Conservation (phyloP, 73 alveolate genomes). For the Stentor coeruleus region DNA sequence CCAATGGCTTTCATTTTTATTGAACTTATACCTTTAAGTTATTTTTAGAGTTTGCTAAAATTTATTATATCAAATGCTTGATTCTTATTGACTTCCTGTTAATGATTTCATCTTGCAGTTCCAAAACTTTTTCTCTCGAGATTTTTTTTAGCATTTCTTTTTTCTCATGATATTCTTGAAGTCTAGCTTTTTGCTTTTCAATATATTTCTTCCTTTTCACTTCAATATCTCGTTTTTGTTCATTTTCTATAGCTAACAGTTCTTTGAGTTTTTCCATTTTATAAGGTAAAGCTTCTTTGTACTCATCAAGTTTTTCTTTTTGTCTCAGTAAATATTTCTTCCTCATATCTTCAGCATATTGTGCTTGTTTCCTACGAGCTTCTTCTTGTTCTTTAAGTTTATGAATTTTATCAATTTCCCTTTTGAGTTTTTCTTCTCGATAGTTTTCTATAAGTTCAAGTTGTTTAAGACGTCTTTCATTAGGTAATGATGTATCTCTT, state of each 20-base stretch:
- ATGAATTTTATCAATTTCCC: background rate
- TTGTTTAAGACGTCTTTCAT: background rate
- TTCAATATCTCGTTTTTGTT: background rate
- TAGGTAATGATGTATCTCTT: slow-evolving; percentile 13
- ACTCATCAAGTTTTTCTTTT: background rate
- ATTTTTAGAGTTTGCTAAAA: no score
- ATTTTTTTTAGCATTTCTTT: background rate
- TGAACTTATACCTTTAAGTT: no score
- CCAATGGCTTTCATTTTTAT: no score
- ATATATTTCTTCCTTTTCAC: background rate
- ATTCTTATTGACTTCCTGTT: background rate
- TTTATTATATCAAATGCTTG: no score
- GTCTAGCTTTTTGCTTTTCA: background rate
- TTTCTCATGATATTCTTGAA: background rate
- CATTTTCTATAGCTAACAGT: background rate
- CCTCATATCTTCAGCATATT: background rate
- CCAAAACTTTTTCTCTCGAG: background rate
- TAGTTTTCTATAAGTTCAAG: slow-evolving; percentile 1
- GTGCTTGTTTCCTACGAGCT: background rate
- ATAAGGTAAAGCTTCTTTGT: background rate
- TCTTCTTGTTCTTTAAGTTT: background rate
- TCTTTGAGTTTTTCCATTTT: background rate
- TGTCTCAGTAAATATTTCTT: background rate
- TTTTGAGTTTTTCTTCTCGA: slow-evolving; percentile 17
- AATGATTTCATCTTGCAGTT: background rate